Evolutionary conservation across 2,329 filamentous ascomycete genomes (phyloP).

Genomic region (Coniella vitis): DNA sequence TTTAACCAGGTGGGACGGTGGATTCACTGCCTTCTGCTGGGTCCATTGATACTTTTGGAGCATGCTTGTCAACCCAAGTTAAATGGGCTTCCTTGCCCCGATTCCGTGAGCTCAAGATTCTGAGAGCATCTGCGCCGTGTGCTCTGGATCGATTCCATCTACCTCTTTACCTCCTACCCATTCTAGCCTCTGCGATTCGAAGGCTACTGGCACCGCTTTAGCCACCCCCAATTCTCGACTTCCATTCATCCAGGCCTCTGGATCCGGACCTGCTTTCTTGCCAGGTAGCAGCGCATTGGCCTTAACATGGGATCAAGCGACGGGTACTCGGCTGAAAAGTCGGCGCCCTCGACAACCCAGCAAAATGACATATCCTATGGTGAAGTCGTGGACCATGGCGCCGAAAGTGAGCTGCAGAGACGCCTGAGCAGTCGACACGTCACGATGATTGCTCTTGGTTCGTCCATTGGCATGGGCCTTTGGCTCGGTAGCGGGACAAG

Average conservation of each 20-base stretch:
- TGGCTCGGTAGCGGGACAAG: conserved; percentile 39
- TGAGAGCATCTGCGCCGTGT: background rate
- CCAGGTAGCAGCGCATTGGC: background rate
- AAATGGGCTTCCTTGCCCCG: conserved; percentile 10
- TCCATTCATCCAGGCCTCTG: no score
- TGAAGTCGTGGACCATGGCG: conserved; percentile 11
- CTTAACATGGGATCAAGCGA: conserved; percentile 13
- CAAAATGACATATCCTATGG: background rate
- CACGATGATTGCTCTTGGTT: conserved; percentile 45
- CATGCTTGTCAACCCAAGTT: conserved; percentile 1
- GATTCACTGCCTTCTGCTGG: background rate
- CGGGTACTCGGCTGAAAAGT: conserved; percentile 10
- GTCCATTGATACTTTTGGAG: background rate
- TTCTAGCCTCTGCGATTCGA: background rate
- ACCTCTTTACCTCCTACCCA: background rate
- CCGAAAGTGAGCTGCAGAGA: conserved; percentile 27
- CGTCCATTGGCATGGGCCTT: conserved; percentile 39
- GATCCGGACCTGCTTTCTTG: background rate
- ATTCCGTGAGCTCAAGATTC: background rate
- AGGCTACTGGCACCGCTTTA: no score
- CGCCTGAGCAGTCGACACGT: conserved; percentile 39
- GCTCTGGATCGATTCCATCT: background rate
- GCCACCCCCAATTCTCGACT: no score
- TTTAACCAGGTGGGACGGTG: background rate
- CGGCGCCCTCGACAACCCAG: conserved; percentile 5